phyloP scores from a whole-genome alignment of 2,329 filamentous ascomycete genomes.

The Dactylellina parvicollis region DNA sequence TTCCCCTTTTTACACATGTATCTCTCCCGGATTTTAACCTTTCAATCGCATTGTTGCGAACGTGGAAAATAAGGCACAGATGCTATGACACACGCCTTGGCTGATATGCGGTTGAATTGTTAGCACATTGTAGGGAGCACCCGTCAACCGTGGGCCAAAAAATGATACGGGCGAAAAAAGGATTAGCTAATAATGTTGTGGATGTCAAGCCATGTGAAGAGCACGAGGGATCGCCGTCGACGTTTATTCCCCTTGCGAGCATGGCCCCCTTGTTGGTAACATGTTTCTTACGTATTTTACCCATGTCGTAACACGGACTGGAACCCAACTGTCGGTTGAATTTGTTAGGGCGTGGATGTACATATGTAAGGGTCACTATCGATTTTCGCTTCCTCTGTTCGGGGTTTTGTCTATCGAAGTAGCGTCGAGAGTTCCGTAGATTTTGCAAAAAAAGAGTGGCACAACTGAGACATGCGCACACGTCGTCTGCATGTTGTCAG shows the following conservation, averaged over 20 bases:
- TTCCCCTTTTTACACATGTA: not conserved
- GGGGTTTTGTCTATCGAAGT: no score
- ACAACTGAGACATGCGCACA: conserved; percentile 4
- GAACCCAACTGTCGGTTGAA: not conserved
- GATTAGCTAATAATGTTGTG: not conserved
- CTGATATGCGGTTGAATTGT: not conserved
- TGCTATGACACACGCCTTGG: not conserved
- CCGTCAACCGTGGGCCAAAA: not conserved
- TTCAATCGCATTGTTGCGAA: no score
- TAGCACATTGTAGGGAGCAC: not conserved
- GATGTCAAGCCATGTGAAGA: conserved; percentile 34
- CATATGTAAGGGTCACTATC: not conserved
- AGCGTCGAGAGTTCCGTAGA: no score
- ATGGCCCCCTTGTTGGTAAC: conserved; percentile 14
- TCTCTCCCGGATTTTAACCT: no score
- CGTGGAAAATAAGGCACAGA: no score
- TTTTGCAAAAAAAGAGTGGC: no score
- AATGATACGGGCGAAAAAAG: not conserved
- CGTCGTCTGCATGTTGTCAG: no score
- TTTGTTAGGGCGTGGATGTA: not conserved
- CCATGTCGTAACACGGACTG: not conserved
- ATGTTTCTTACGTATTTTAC: conserved; percentile 14
- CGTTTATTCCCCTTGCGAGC: conserved; percentile 9
- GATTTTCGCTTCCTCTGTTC: no score
- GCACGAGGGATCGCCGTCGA: conserved; percentile 13